Percentiles rank a stretch among this genome's conserved stretches.
Conservation (phyloP, 2,329 filamentous ascomycete species). For the Macrophomina pseudophaseolina region DNA sequence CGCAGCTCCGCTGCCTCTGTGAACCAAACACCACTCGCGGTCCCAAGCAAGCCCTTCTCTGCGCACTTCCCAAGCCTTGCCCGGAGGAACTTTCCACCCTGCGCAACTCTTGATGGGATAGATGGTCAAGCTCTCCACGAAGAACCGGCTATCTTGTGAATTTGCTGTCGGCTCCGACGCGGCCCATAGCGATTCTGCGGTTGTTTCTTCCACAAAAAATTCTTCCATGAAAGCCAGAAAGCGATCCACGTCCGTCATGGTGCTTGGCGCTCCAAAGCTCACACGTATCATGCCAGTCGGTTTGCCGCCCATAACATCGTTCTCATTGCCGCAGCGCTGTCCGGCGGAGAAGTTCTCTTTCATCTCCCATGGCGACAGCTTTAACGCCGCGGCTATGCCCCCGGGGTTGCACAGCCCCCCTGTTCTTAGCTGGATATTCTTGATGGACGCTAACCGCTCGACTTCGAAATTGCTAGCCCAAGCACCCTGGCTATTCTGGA, state of each 20-base stretch:
- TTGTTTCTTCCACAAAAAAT: constrained; percentile 47
- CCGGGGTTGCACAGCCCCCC: constrained; percentile 93
- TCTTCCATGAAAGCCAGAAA: constrained; percentile 72
- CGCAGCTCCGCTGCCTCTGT: constrained; percentile 81
- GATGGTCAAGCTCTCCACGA: constrained; percentile 60
- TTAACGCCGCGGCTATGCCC: constrained; percentile 75
- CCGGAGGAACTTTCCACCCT: constrained; percentile 71
- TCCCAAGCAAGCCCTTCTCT: constrained; percentile 91
- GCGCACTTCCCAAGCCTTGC: constrained; percentile 73
- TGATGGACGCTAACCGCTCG: constrained; percentile 81
- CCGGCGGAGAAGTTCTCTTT: constrained; percentile 83
- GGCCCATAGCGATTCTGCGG: constrained; percentile 31
- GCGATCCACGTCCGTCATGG: constrained; percentile 69
- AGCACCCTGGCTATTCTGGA: constrained; percentile 69
- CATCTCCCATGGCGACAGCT: constrained; percentile 80
- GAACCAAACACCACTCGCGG: constrained; percentile 93
- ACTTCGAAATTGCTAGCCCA: constrained; percentile 86
- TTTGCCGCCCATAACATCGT: constrained; percentile 81
- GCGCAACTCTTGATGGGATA: constrained; percentile 97
- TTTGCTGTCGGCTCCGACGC: constrained; percentile 20
- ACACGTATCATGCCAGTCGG: constrained; percentile 85
- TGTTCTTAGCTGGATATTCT: constrained; percentile 82
- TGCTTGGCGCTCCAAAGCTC: constrained; percentile 92
- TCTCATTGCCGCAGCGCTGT: constrained; percentile 80
- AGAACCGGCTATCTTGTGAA: constrained; percentile 38